Conservation (phyloP, 352 stramenopile genomes). For the Globisporangium recalcitrans region DNA sequence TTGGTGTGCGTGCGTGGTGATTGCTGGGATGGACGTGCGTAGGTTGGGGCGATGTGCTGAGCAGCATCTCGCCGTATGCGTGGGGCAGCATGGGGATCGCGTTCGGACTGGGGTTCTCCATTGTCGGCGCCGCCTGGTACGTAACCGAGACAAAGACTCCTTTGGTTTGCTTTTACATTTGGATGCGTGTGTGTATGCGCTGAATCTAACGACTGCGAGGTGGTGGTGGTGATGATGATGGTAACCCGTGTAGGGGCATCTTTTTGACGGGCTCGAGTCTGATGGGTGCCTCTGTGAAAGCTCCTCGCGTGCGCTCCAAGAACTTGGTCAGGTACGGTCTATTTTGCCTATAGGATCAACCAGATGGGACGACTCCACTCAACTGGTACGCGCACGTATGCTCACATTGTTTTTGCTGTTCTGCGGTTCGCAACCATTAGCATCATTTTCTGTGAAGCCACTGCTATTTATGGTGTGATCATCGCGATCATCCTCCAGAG, state of each 20-base stretch:
- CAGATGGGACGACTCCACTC: neutral
- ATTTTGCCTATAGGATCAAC: neutral
- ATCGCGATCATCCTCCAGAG: constrained; percentile 99
- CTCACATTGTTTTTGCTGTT: neutral
- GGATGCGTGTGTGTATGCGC: neutral
- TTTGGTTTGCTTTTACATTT: neutral
- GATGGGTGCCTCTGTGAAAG: constrained; percentile 97
- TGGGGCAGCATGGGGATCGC: constrained; percentile 97
- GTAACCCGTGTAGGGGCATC: constrained; percentile 61
- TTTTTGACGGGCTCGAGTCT: constrained; percentile 94
- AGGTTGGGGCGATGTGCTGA: constrained; percentile 94
- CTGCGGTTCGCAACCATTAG: constrained; percentile 23
- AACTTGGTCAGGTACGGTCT: constrained; percentile 92
- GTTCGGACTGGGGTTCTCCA: constrained; percentile 94
- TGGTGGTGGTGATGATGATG: neutral
- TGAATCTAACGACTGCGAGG: constrained; percentile 1
- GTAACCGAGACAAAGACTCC: constrained; percentile 11
- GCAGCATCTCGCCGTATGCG: constrained; percentile 97
- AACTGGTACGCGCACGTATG: neutral
- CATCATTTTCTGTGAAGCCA: constrained; percentile 99
- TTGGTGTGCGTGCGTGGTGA: neutral
- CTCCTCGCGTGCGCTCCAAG: constrained; percentile 97
- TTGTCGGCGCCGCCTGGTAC: constrained; percentile 95
- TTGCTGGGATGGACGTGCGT: neutral
- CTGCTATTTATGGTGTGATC: constrained; percentile 99